A percentile compares a stretch with the other conserved stretches of the same genome.
phyloP scores from a whole-genome alignment of 441 rosid genomes.

The Arabidopsis lyrata region DNA sequence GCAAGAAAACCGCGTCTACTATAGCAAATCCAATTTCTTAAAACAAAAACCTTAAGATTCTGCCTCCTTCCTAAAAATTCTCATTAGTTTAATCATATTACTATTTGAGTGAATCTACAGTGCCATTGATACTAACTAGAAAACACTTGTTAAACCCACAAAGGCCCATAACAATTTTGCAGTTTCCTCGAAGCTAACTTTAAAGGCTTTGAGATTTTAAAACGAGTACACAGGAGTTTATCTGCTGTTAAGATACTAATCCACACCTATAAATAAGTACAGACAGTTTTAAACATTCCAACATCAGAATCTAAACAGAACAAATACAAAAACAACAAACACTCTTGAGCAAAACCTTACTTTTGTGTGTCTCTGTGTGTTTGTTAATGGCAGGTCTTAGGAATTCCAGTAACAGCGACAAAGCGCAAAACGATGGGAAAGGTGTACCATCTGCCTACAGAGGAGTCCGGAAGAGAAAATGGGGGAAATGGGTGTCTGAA shows the following conservation, averaged over 20 bases:
- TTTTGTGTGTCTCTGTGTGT: slow-evolving; percentile 11
- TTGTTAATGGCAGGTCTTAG: slow-evolving; percentile 42
- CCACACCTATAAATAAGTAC: slow-evolving; percentile 42
- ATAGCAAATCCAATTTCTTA: slow-evolving; percentile 26
- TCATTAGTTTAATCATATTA: slow-evolving; percentile 38
- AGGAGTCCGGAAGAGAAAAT: slow-evolving; percentile 84
- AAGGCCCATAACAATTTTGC: slow-evolving; percentile 10
- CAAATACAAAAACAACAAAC: slow-evolving; percentile 3
- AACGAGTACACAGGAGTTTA: slow-evolving; percentile 35
- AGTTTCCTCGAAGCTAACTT: slow-evolving; percentile 35
- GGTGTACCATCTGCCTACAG: slow-evolving; percentile 56
- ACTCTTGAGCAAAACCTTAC: not conserved
- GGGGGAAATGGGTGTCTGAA: slow-evolving; percentile 99
- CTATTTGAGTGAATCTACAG: slow-evolving; percentile 40
- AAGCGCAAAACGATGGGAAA: slow-evolving; percentile 20
- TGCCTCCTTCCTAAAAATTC: slow-evolving; percentile 36
- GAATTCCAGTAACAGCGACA: not conserved
- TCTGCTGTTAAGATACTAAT: slow-evolving; percentile 33
- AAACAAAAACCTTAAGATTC: slow-evolving; percentile 27
- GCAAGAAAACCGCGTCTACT: slow-evolving; percentile 46
- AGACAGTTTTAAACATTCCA: slow-evolving; percentile 25
- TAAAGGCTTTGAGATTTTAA: slow-evolving; percentile 10
- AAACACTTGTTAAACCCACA: slow-evolving; percentile 43
- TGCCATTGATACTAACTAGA: slow-evolving; percentile 20
- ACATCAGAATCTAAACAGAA: slow-evolving; percentile 23